Evolutionary conservation across 352 stramenopile genomes (phyloP).

Genomic region (Globisporangium solare): DNA sequence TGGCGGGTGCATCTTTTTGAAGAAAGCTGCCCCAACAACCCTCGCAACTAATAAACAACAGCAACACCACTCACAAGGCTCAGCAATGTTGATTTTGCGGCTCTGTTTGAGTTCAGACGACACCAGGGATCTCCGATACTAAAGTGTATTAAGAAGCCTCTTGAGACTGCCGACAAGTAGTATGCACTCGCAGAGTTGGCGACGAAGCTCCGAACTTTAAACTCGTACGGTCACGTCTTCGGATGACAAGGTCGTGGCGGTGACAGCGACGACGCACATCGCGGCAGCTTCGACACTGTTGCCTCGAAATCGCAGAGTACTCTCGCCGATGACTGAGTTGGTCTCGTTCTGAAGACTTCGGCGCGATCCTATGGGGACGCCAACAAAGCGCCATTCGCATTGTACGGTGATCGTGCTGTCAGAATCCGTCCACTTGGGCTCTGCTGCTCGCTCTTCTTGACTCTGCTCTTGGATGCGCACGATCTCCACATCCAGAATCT

Average conservation of each 20-base stretch:
- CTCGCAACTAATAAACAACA: constrained; percentile 27
- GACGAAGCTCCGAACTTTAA: no score
- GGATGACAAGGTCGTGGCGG: no score
- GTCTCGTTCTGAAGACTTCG: constrained; percentile 15
- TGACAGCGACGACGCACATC: no score
- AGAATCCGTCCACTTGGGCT: not conserved
- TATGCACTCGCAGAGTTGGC: no score
- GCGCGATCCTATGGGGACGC: constrained; percentile 16
- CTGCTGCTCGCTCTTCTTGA: constrained; percentile 1
- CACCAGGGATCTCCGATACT: no score
- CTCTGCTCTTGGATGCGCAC: constrained; percentile 5
- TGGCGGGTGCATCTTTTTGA: constrained; percentile 70
- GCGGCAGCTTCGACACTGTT: no score
- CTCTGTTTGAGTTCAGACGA: no score
- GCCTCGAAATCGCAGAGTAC: constrained; percentile 21
- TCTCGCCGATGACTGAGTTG: constrained; percentile 22
- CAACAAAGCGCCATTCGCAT: constrained; percentile 28
- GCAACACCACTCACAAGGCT: not conserved
- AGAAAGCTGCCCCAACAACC: constrained; percentile 72
- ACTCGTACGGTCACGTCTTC: no score
- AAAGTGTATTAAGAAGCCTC: no score
- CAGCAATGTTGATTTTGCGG: not conserved
- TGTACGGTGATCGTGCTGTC: not conserved
- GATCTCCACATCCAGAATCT: constrained; percentile 31
- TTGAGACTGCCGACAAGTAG: no score